Conservation (phyloP, 352 stramenopile species). For the Globisporangium spiculum region DNA sequence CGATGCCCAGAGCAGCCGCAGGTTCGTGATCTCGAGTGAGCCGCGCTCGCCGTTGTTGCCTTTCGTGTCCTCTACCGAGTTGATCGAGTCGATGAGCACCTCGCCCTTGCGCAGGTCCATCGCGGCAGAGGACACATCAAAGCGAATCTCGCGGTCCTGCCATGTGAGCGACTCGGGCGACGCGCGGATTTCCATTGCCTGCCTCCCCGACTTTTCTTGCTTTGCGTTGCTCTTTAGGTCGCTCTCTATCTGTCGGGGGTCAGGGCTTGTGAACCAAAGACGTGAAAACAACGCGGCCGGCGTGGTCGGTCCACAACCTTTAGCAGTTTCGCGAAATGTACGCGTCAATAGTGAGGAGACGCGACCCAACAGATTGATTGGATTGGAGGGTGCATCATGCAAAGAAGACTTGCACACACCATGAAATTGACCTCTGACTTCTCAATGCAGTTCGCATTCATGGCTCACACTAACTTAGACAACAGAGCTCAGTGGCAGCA, state of each 20-base stretch:
- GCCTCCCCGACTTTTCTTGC: neutral
- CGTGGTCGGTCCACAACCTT: too few species aligned
- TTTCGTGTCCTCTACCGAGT: conserved; percentile 94
- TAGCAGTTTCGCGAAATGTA: neutral
- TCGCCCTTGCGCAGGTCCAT: conserved; percentile 83
- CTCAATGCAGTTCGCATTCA: too few species aligned
- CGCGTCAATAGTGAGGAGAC: neutral
- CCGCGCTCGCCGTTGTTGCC: conserved; percentile 92
- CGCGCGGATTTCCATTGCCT: conserved; percentile 50
- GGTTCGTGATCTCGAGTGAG: conserved; percentile 89
- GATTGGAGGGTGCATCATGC: neutral
- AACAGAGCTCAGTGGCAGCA: neutral
- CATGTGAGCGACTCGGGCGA: conserved; percentile 66
- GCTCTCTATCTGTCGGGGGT: neutral
- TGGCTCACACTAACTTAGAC: neutral
- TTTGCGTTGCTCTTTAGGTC: neutral
- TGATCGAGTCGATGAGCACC: conserved; percentile 88
- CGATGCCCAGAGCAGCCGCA: conserved; percentile 88
- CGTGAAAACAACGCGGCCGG: too few species aligned
- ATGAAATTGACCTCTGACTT: too few species aligned
- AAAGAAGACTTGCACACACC: neutral
- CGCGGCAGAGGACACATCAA: conserved; percentile 62
- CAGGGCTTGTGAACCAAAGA: neutral
- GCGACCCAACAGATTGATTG: neutral
- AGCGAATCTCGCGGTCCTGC: conserved; percentile 91